phyloP scores from a whole-genome alignment of 768 basidiomycete genomes.

The Pholiota molesta region DNA sequence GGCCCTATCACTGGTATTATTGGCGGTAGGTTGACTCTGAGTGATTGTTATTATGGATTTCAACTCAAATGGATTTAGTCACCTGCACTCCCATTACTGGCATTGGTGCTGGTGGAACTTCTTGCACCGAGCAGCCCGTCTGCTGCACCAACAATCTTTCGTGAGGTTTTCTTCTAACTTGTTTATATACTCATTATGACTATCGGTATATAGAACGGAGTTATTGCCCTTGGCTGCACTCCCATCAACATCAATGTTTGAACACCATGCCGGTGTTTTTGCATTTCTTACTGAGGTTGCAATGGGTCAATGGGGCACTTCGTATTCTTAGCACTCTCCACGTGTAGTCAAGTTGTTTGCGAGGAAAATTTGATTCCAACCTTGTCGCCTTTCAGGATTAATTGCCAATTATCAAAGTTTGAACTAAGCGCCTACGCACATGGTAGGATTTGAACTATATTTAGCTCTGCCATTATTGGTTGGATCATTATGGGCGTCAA shows the following conservation, averaged over 20 bases:
- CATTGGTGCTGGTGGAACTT: constrained; percentile 27
- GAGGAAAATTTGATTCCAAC: no score
- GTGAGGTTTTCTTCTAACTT: constrained; percentile 26
- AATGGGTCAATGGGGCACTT: no score
- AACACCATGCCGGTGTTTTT: background rate
- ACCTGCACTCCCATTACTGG: constrained; percentile 34
- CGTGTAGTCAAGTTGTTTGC: no score
- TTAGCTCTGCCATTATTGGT: background rate
- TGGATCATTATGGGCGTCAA: background rate
- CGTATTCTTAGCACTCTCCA: no score
- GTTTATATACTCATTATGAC: background rate
- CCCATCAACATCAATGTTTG: constrained; percentile 31
- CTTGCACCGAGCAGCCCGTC: constrained; percentile 34
- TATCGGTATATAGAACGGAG: constrained; percentile 28
- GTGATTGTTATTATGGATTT: background rate
- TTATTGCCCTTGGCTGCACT: constrained; percentile 34
- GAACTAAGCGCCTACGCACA: background rate
- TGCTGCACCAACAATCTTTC: constrained; percentile 41
- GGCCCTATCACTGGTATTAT: background rate
- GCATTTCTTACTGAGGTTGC: no score
- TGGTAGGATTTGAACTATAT: background rate
- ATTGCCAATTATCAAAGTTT: no score
- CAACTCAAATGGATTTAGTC: constrained; percentile 8
- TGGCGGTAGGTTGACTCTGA: background rate
- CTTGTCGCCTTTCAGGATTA: no score